phyloP scores from a whole-genome alignment of 192 early-diverging fungal genomes.

The Mortierella claussenii region DNA sequence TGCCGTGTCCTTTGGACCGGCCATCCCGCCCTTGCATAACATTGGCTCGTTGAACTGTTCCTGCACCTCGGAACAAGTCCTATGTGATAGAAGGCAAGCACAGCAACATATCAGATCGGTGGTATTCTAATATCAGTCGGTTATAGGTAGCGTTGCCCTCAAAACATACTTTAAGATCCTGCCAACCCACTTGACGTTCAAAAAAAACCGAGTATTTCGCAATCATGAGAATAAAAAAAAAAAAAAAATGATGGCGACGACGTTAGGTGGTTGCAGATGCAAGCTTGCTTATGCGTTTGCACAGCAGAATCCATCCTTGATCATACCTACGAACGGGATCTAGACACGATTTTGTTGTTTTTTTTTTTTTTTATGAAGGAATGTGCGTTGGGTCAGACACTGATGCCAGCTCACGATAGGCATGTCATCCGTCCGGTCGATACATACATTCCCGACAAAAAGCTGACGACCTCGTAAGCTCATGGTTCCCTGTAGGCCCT shows the following conservation, averaged over 20 bases:
- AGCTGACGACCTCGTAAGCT: constrained; percentile 40
- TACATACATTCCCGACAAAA: constrained; percentile 40
- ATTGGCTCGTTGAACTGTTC: constrained; percentile 67
- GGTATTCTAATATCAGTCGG: no score
- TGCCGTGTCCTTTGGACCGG: constrained; percentile 74
- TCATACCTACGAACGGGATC: constrained; percentile 37
- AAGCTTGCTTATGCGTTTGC: background rate
- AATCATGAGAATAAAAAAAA: background rate
- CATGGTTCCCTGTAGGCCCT: constrained; percentile 5
- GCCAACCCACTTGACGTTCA: constrained; percentile 19
- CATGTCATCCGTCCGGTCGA: no score
- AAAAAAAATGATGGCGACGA: background rate
- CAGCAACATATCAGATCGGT: no score
- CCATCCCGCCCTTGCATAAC: constrained; percentile 60
- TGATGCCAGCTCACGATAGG: no score
- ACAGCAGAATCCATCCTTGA: background rate
- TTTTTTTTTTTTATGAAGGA: background rate
- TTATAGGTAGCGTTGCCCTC: no score
- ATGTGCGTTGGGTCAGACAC: no score
- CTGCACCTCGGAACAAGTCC: constrained; percentile 67
- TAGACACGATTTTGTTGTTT: background rate
- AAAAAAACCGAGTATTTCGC: background rate
- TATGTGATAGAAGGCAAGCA: constrained; percentile 5
- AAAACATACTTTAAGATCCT: constrained; percentile 29
- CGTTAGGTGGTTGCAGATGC: no score